Percentiles rank a stretch among this genome's conserved stretches.
These are phyloP conservation scores for Cutaneotrichosporon sp. DNA, from an alignment of 1,284 basidiomycete genomes.

Conservation along the genomic window DNA sequence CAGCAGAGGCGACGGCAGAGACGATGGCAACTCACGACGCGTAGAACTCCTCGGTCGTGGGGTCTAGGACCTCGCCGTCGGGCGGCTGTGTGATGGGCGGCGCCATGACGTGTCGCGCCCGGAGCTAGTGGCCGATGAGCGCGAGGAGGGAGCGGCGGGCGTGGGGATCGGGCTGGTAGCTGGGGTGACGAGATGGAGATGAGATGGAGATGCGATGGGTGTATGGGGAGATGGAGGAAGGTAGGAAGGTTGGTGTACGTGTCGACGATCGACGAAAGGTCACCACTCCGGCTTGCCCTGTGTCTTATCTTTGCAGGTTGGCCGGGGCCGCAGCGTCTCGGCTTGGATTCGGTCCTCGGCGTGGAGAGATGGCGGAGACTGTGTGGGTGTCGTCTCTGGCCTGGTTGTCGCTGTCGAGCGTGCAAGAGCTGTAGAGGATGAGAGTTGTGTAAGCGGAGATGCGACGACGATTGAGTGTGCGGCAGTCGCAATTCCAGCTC, in stretches of 20 bases:
- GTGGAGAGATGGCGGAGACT: too few species aligned
- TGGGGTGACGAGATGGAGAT: neutral
- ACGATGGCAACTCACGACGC: constrained; percentile 60
- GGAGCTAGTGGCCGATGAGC: neutral
- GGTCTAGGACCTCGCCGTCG: constrained; percentile 35
- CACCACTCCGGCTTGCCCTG: neutral
- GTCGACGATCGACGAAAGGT: neutral
- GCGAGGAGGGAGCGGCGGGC: neutral
- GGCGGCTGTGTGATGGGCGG: constrained; percentile 33
- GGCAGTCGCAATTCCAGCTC: neutral
- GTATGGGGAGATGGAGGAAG: neutral
- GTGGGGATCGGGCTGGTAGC: neutral
- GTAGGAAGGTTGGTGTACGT: neutral
- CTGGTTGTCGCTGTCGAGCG: too few species aligned
- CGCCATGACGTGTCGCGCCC: constrained; percentile 12
- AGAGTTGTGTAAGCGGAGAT: too few species aligned
- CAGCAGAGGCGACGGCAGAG: neutral
- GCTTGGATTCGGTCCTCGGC: too few species aligned
- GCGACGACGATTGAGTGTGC: neutral
- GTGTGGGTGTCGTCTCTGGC: too few species aligned
- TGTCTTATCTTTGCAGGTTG: too few species aligned
- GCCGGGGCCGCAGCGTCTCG: neutral
- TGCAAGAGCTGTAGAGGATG: too few species aligned
- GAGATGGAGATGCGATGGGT: neutral
- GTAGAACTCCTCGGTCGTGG: constrained; percentile 82